phyloP scores from a whole-genome alignment of 495 filamentous ascomycete species.

The Penicillium psychrofluorescens region DNA sequence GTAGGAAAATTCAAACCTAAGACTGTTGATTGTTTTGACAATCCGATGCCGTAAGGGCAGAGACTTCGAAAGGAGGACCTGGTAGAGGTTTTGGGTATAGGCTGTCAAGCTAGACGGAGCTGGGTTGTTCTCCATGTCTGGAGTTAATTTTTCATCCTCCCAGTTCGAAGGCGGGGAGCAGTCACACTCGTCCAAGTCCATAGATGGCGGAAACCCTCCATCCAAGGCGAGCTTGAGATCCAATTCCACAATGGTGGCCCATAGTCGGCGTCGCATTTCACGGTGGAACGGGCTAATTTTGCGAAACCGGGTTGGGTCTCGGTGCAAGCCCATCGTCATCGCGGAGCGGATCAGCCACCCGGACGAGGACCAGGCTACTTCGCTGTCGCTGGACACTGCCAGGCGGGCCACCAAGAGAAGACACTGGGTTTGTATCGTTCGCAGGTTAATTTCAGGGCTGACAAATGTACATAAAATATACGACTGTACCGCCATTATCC shows the following conservation, averaged over 20 bases:
- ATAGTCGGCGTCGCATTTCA: constrained; percentile 52
- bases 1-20: constrained; percentile 43
- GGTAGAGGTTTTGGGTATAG: constrained; percentile 46
- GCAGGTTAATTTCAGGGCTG: constrained; percentile 42
- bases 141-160: constrained; percentile 49
- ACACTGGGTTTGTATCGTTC: constrained; percentile 46
- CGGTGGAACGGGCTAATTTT: constrained; percentile 35
- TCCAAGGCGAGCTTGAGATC: constrained; percentile 50
- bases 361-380: constrained; percentile 49
- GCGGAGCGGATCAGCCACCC: constrained; percentile 49
- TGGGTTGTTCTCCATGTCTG: constrained; percentile 28
- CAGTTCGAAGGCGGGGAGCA: constrained; percentile 49
- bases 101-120: constrained; percentile 19
- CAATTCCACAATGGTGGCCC: constrained; percentile 57
- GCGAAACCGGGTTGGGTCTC: constrained; percentile 47
- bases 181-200: constrained; percentile 37
- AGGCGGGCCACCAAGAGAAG: constrained; percentile 49
- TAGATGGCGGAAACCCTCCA: constrained; percentile 44
- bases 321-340: constrained; percentile 53
- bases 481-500: constrained; percentile 49
- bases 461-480: constrained; percentile 48
- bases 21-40: constrained; percentile 38
- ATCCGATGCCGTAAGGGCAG: constrained; percentile 43
- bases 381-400: constrained; percentile 40
- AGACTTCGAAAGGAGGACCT: constrained; percentile 41